A percentile compares a stretch with the other conserved stretches of the same genome.
phyloP scores from a whole-genome alignment of 2,329 filamentous ascomycete species.

The Lasiodiplodia hormozganensis region DNA sequence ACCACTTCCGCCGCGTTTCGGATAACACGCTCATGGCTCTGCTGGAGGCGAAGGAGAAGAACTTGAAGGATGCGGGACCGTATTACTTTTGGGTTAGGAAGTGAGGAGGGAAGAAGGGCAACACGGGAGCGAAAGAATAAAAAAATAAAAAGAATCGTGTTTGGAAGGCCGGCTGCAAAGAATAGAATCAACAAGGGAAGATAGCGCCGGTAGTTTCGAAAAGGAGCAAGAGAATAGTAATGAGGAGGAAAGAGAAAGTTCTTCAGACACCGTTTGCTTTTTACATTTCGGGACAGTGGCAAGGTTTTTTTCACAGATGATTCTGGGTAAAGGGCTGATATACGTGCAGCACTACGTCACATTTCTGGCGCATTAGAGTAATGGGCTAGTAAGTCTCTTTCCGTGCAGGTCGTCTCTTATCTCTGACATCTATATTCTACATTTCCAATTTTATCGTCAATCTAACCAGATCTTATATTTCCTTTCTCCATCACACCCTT shows the following conservation, averaged over 20 bases:
- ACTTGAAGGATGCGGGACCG: not conserved
- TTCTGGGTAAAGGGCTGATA: not conserved
- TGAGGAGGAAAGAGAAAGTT: not conserved
- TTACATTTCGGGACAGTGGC: not conserved
- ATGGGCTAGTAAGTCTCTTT: not conserved
- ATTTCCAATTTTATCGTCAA: not conserved
- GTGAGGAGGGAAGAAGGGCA: not conserved
- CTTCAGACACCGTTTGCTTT: not conserved
- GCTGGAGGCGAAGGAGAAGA: conserved; percentile 35
- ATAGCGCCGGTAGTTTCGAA: not conserved
- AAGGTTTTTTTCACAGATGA: not conserved
- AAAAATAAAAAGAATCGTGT: not conserved
- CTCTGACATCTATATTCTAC: not conserved
- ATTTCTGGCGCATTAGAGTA: not conserved
- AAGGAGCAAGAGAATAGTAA: not conserved
- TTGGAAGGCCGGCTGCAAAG: not conserved
- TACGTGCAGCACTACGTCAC: not conserved
- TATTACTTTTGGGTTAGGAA: conserved; percentile 19
- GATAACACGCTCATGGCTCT: conserved; percentile 38
- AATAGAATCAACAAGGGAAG: not conserved
- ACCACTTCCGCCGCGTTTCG: conserved; percentile 40
- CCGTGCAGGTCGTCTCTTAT: not conserved
- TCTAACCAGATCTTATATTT: not conserved
- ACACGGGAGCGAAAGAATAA: not conserved
- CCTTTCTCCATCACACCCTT: not conserved